Percentiles rank a stretch among this genome's conserved stretches.
Conservation (phyloP, 2,329 filamentous ascomycete species). For the Hansfordia pulvinata region DNA sequence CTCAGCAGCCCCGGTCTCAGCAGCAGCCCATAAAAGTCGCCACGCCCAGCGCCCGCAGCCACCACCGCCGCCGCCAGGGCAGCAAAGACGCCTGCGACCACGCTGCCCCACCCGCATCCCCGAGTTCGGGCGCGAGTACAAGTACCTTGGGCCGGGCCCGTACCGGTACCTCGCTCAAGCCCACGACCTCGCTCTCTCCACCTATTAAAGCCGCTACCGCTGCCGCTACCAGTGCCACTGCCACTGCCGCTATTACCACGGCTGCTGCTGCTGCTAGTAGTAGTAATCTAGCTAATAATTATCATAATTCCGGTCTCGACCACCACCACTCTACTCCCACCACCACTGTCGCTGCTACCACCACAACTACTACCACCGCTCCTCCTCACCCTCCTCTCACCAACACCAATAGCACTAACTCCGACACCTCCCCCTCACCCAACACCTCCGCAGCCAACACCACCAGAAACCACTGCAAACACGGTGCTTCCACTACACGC, state of each 20-base stretch:
- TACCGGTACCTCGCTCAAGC: too few species aligned
- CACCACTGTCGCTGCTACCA: neutral
- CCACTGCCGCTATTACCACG: neutral
- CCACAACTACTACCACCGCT: slow-evolving; percentile 1
- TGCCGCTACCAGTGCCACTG: neutral
- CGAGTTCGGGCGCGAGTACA: too few species aligned
- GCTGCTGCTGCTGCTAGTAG: too few species aligned
- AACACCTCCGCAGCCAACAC: slow-evolving; percentile 10
- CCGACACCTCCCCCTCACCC: slow-evolving; percentile 8
- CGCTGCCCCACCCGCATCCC: too few species aligned
- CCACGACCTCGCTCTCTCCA: neutral
- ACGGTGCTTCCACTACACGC: neutral
- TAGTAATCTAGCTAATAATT: too few species aligned
- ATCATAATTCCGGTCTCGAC: too few species aligned
- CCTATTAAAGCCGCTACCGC: slow-evolving; percentile 1
- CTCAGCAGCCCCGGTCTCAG: too few species aligned
- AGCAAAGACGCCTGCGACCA: too few species aligned
- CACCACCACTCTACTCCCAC: neutral
- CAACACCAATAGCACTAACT: too few species aligned
- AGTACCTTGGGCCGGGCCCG: too few species aligned
- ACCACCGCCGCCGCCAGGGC: too few species aligned
- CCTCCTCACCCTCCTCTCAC: slow-evolving; percentile 1
- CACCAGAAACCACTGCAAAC: slow-evolving; percentile 3
- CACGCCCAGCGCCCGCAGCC: slow-evolving; percentile 10
- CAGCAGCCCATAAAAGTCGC: slow-evolving; percentile 22